phyloP scores from a whole-genome alignment of 2,329 filamentous ascomycete species.

The Stagonosporopsis cucurbitacearum region DNA sequence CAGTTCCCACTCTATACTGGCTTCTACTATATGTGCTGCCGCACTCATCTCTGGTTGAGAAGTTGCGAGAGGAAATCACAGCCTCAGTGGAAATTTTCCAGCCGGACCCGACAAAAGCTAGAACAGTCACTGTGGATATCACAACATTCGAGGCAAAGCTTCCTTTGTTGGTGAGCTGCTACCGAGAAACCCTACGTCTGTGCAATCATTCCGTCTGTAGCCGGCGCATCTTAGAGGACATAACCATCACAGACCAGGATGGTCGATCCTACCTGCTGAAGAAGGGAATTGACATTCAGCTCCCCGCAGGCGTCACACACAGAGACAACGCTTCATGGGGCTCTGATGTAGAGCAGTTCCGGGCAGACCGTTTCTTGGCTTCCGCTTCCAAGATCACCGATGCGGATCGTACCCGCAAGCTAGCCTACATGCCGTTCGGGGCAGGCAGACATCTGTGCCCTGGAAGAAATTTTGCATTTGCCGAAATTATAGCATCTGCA shows the following conservation, averaged over 20 bases:
- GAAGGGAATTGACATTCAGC: not conserved
- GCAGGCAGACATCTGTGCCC: not conserved
- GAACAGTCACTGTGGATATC: not conserved
- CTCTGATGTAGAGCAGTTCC: not conserved
- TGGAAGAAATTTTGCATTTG: constrained; percentile 3
- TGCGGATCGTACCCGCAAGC: not conserved
- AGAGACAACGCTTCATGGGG: not conserved
- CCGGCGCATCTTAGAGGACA: not conserved
- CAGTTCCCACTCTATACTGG: not conserved
- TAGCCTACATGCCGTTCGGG: constrained; percentile 1
- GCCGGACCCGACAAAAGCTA: not conserved
- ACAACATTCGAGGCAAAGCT: not conserved
- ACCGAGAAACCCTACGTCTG: not conserved
- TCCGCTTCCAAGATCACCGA: not conserved
- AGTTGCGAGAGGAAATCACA: not conserved
- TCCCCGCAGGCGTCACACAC: constrained; percentile 1
- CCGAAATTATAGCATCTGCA: not conserved
- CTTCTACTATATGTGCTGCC: not conserved
- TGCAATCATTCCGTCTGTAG: not conserved
- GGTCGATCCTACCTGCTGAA: not conserved
- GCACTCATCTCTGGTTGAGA: not conserved
- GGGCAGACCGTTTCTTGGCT: not conserved
- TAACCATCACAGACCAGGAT: not conserved
- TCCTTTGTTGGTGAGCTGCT: not conserved
- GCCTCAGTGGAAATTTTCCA: not conserved